phyloP scores from a whole-genome alignment of 345 rosid species.

The Brassica incana region DNA sequence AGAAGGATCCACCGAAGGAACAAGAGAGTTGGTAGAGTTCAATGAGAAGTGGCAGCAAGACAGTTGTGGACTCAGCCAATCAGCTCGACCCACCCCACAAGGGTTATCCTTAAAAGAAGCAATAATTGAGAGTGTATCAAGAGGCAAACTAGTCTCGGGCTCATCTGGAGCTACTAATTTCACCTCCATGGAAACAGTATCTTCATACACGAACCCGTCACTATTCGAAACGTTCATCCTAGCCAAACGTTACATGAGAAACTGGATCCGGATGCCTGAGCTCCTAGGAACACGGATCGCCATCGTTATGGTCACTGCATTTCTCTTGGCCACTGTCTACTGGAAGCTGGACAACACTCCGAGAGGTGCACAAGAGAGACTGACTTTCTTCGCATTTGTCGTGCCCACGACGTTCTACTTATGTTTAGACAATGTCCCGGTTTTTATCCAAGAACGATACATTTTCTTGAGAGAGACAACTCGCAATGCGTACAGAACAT shows the following conservation, averaged over 20 bases:
- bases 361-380: conserved; percentile 42
- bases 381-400: conserved; percentile 47
- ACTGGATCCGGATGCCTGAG: conserved; percentile 34
- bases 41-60: background rate
- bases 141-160: conserved; percentile 31
- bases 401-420: conserved; percentile 44
- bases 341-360: conserved; percentile 47
- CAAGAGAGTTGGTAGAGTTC: background rate
- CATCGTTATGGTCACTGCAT: conserved; percentile 36
- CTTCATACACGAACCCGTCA: conserved; percentile 24
- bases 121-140: conserved; percentile 17
- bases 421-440: conserved; percentile 45
- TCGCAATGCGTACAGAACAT: conserved; percentile 46
- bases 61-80: background rate
- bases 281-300: conserved; percentile 19
- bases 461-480: conserved; percentile 71
- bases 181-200: conserved; percentile 31
- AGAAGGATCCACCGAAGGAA: background rate
- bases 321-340: conserved; percentile 57
- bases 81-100: conserved; percentile 1
- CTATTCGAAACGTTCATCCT: conserved; percentile 15
- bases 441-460: conserved; percentile 57
- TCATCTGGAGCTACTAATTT: conserved; percentile 16
- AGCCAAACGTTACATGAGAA: conserved; percentile 37
- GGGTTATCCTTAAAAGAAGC: conserved; percentile 22